Base-by-base conservation (phyloP, 2,329 filamentous ascomycete genomes). In the Trichoderma afroharzianum region DNA sequence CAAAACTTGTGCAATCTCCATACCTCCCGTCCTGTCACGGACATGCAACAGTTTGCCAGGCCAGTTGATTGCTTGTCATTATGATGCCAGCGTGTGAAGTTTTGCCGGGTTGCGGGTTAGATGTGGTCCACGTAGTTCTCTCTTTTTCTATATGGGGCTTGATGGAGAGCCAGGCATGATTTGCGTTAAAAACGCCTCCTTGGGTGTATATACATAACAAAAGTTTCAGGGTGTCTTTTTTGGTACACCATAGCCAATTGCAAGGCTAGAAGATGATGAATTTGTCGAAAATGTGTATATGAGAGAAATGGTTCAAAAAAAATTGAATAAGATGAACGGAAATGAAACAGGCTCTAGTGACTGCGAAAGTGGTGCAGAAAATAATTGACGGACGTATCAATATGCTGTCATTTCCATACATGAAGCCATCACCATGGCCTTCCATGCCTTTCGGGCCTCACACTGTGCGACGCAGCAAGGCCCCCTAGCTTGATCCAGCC, bases 401-500 rank as follows among this genome's bases (percentile, higher is more conserved):
- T 12, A 53, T 53, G 47, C 47, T 53, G 21, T 5, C 11, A 14
- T 50, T 50, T 50, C 11, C 15, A 1, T 15, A 24, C 9, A 28
- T 69, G 67, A 69, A 62, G 67, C 39, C 57, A 69, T 69, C 67
- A 24, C 63, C 63, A 67, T 3, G 12, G 21, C 24, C 12, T 24
- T n/a, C n/a, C n/a, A n/a, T 26, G 18, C 39, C 24, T 24, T 50
- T 11, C n/a, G n/a, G 39, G 43, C 58, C 24, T 63, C 63, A 68
- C 70, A 71, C 63, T 71, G 70, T 71, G 70, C 57, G n/a, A 63
- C 70, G 24, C 21, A 28, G 62, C 53, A 39, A 21, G 36, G 62
- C 58, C 70, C 63, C 30, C 58, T 63, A 68, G 53, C 63, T 63
- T 36, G 28, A 36, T 39, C 33, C 7, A 36, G 47, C 67, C 57